phyloP scores from a whole-genome alignment of 139 green algal species.

The Tetradesmus obliquus region DNA sequence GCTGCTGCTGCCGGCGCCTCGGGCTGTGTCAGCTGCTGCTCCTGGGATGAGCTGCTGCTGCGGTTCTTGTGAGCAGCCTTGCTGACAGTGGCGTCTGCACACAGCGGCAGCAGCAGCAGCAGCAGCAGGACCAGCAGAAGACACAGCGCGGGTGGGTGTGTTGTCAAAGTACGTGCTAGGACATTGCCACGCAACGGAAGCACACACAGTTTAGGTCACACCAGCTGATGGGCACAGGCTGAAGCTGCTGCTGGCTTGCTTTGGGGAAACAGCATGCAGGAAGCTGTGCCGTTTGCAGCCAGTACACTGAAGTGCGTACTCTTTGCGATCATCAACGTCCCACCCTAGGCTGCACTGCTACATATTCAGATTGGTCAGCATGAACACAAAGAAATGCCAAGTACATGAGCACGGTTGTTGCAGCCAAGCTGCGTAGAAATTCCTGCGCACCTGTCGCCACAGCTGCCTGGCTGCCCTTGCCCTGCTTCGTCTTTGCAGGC shows the following conservation, averaged over 20 bases:
- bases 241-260: not conserved
- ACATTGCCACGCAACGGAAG: no score
- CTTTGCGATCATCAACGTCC: no score
- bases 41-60: not conserved
- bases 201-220: not conserved
- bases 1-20: not conserved
- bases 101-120: not conserved
- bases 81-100: not conserved
- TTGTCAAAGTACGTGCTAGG: no score
- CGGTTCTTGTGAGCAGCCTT: not conserved
- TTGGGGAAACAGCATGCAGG: no score
- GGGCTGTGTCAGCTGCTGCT: not conserved
- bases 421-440: not conserved
- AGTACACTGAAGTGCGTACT: no score
- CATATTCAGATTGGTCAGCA: no score
- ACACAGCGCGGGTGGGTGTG: no score
- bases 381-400: not conserved
- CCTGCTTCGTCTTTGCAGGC: not conserved
- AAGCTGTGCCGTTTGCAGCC: no score
- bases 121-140: not conserved
- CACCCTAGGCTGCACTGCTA: no score
- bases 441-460: not conserved
- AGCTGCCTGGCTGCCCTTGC: not conserved
- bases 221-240: not conserved
- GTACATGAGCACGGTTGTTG: not conserved